A percentile compares a stretch with the other conserved stretches of the same genome.
These are phyloP conservation scores for Auricularia heimuer DNA, from an alignment of 768 basidiomycete genomes.

Conservation along the genomic window DNA sequence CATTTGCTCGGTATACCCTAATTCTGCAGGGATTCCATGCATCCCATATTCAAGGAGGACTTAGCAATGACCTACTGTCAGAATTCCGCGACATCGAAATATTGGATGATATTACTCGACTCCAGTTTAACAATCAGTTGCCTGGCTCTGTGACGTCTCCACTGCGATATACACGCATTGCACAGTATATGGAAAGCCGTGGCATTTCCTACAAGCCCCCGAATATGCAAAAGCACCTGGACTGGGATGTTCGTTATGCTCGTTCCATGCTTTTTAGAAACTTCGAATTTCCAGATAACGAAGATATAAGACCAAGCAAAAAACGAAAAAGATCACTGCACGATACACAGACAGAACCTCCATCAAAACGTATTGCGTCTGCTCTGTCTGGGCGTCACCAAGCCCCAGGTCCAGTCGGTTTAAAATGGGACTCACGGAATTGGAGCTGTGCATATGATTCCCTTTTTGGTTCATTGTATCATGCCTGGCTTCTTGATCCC, in stretches of 20 bases:
- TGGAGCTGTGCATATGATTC: background rate
- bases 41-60: background rate
- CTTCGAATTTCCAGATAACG: background rate
- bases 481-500: background rate
- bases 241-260: background rate
- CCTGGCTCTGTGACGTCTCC: background rate
- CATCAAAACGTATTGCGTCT: no score
- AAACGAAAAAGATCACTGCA: background rate
- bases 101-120: background rate
- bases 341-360: background rate
- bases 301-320: no score
- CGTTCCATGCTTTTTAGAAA: background rate
- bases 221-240: background rate
- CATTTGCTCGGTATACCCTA: background rate
- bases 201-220: background rate
- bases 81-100: background rate
- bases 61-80: background rate
- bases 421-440: background rate
- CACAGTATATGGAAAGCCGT: background rate
- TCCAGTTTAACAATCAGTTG: background rate
- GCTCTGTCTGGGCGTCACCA: no score
- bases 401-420: background rate
- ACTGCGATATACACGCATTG: background rate
- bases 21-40: constrained; percentile 7
- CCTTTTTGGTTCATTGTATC: background rate